Base-by-base conservation (phyloP, 106 monocot species). In the Dendrobium chrysotoxum region DNA sequence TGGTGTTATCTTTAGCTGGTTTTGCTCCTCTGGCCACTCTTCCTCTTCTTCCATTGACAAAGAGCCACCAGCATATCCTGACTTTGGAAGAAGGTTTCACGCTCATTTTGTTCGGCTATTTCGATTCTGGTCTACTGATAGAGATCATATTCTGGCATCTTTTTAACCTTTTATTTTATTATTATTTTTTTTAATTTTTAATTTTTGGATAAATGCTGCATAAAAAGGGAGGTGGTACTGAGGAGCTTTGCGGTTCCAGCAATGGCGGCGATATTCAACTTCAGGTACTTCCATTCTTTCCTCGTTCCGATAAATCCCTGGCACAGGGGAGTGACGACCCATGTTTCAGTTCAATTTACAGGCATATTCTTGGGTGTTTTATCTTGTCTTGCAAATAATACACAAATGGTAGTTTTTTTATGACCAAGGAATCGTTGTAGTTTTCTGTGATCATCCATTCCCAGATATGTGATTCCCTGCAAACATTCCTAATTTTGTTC, bases 211-310 rank as follows among this genome's bases (percentile, higher is more conserved):
- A 18, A n/a, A 20, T n/a, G 17, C 21, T 64, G 21, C 13, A 64
- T 20, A 18, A 23, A 23, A 5, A 64, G 64, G n/a, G 64, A 64
- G 17, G 64, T 64, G 64, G 64, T 25, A 23, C 64, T 64, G 5
- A 64, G 61, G n/a, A 64, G 61, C 61, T 21, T 64, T 64, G n/a
- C 21, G 61, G 21, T 64, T 64, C n/a, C 61, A 20, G 61, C 21
- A 64, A 64, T 64, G 61, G 61, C 61, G 61, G 61, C 64, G 17
- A 64, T 64, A 18, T 64, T 64, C 64, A 64, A 64, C 21, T 64
- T 64, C 21, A 64, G 64, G 64, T 64, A 20, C 64, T 64, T 64
- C 64, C 64, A 20, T 64, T 23, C 21, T 8, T 15, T 53, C 53
- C 53, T 15, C 53, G 8, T 15, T 53, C 53, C 13, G 15, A 15